These are phyloP conservation scores for Aspergillus latus DNA, from an alignment of 2,329 filamentous ascomycete genomes.

Conservation along the genomic window DNA sequence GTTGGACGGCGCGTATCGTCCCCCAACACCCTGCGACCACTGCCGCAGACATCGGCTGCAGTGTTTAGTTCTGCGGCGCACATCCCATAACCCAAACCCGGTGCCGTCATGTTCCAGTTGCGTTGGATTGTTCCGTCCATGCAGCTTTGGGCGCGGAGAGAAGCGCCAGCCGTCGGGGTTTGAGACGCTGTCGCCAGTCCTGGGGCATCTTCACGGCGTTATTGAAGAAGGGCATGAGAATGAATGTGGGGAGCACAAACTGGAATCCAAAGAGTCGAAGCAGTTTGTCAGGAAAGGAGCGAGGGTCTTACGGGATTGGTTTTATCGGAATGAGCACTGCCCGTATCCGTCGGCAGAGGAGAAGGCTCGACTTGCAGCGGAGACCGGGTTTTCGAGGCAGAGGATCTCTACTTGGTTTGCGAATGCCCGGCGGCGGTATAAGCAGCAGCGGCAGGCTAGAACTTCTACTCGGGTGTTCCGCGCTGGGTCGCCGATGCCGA, in stretches of 20 bases:
- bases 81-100: slow-evolving; percentile 51
- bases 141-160: slow-evolving; percentile 48
- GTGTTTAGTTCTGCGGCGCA: slow-evolving; percentile 51
- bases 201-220: slow-evolving; percentile 52
- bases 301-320: slow-evolving; percentile 49
- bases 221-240: slow-evolving; percentile 38
- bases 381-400: slow-evolving; percentile 49
- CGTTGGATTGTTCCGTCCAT: slow-evolving; percentile 52
- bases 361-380: slow-evolving; percentile 40
- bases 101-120: slow-evolving; percentile 52
- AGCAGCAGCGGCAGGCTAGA: slow-evolving; percentile 31
- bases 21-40: slow-evolving; percentile 46
- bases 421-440: slow-evolving; percentile 52
- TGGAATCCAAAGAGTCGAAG: slow-evolving; percentile 29
- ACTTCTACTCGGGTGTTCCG: slow-evolving; percentile 33
- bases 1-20: slow-evolving; percentile 45
- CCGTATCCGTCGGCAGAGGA: slow-evolving; percentile 53
- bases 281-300: slow-evolving; percentile 49
- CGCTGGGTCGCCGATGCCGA: slow-evolving; percentile 48
- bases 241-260: background rate
- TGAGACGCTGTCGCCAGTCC: slow-evolving; percentile 50
- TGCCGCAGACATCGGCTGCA: slow-evolving; percentile 49
- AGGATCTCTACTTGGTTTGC: slow-evolving; percentile 54
- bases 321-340: slow-evolving; percentile 46
- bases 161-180: slow-evolving; percentile 50